Base-by-base conservation (phyloP, 495 filamentous ascomycete species). In the Penicillium egyptiacum region DNA sequence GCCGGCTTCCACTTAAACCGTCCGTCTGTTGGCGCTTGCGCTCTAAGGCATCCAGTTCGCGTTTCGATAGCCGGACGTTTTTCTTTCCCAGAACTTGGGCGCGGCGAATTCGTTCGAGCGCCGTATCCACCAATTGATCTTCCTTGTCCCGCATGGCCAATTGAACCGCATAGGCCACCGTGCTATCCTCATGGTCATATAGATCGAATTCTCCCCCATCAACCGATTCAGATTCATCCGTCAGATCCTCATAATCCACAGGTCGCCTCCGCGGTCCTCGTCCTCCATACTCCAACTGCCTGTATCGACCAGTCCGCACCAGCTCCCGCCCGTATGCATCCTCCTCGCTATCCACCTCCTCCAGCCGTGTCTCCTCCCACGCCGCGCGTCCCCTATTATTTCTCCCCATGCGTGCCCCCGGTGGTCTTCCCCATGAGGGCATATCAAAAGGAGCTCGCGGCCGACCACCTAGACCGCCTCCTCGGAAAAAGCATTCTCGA, bases 401-500 rank as follows among this genome's bases (percentile, higher is more conserved):
- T 77, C 82, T 84, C 80, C 84, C 83, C 76, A 63, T 64, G 68
- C 73, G 81, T 84, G 83, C 86, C 88, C 88, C 88, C 83, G 89
- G 87, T 92, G 91, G 91, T 96, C 92, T 96, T 96, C 91, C 92
- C 92, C 90, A 89, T 88, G 77, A 85, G 89, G 89, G 90, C 89
- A 86, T 86, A 88, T 81, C 81, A 84, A 91, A 85, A 87, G 91
- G 92, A 96, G 90, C 84, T 95, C 90, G 92, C 91, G 91, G 92
- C 89, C 92, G 92, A 96, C 92, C 92, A 92, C 84, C 86, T 97
- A 98, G 90, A 97, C 92, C 92, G 92, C 94, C 93, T 98, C 95
- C 94, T 96, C 94, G 83, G 95, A 98, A 97, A 98, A 98, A 98
- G 93, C 92, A 92, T 93, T 92, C 85, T 97, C 94, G 81, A 98